phyloP scores from a whole-genome alignment of 306 rosid genomes.

The Casuarina glauca region DNA sequence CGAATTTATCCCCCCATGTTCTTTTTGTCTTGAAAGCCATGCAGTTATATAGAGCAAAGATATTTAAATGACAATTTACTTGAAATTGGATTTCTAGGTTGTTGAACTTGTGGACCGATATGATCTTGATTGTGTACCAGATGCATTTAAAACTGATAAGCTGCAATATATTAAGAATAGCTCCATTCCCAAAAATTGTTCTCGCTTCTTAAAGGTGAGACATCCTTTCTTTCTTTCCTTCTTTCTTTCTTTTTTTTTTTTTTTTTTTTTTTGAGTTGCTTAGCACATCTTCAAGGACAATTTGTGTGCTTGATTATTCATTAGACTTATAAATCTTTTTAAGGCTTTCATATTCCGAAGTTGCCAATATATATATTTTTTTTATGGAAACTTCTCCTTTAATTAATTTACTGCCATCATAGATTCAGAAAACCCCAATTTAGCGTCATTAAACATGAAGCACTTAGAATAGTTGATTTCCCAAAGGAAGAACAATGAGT shows the following conservation, averaged over 20 bases:
- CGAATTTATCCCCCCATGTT: constrained; percentile 5
- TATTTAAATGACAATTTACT: constrained; percentile 12
- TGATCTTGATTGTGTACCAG: constrained; percentile 76
- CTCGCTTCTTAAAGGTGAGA: constrained; percentile 69
- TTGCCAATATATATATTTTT: not conserved
- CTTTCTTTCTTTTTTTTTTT: constrained; percentile 15
- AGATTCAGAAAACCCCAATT: constrained; percentile 1
- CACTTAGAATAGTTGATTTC: not conserved
- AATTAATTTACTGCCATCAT: constrained; percentile 4
- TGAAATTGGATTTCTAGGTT: constrained; percentile 53
- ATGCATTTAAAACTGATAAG: constrained; percentile 61
- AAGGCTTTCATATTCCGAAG: not conserved
- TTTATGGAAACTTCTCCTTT: constrained; percentile 8
- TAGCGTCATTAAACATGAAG: not conserved
- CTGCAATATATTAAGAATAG: constrained; percentile 74
- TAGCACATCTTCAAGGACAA: constrained; percentile 24
- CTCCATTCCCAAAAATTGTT: constrained; percentile 69
- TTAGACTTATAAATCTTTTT: not conserved
- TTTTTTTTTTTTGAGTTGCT: constrained; percentile 13
- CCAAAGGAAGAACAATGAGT: not conserved
- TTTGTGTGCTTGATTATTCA: constrained; percentile 13
- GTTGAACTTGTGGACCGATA: constrained; percentile 84
- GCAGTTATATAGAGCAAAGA: not conserved
- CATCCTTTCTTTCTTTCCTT: constrained; percentile 1
- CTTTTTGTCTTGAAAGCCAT: constrained; percentile 23